Evolutionary conservation across 345 rosid species (phyloP), one percentile per base, ranked within the genome.

Genomic region (Psidium guajava): DNA sequence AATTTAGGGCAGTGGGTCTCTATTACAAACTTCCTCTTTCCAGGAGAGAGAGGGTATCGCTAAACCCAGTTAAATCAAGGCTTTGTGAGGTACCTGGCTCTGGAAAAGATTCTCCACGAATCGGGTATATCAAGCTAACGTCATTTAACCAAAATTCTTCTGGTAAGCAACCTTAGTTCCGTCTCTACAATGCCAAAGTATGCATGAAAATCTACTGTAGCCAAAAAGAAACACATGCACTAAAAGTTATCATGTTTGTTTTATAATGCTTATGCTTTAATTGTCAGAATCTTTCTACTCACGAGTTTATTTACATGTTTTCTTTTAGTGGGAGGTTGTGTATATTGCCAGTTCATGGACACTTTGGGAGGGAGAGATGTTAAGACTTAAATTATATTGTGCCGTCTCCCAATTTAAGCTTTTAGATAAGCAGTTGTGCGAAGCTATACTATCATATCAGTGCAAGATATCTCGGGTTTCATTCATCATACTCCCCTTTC

Each of bases 61-160:
- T 95, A 64, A 97, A 95, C 93, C 99, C 98, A 0, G 98, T 97
- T 86, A 95, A 91, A 93, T 91, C 97, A 84, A 97, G 96, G 87
- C 89, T 95, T 73, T 97, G 99, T 54, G 92, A 93, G 87, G 77
- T 95, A 75, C 93, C 96, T 87, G 94, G 95, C 84, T 90, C 94
- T 1, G 97, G 92, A 85, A 93, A 89, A 90, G 93, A 91, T 85
- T 91, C 93, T 42, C 93, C 93, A 22, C 93, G 86, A 88, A 95
- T 97, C 85, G 99, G 99, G 32, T 97, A 97, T 91, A 97, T 97
- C 84, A 97, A 95, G 91, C 89, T 97, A 57, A 89, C 96, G 84
- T 84, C 98, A 44, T 97, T 95, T 90, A 95, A 94, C 87, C 96
- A 93, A 92, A 94, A 95, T 88, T 92, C 99, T 89, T 93, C 99